phyloP scores from a whole-genome alignment of 2,329 filamentous ascomycete species.

The Colletotrichum sp. region DNA sequence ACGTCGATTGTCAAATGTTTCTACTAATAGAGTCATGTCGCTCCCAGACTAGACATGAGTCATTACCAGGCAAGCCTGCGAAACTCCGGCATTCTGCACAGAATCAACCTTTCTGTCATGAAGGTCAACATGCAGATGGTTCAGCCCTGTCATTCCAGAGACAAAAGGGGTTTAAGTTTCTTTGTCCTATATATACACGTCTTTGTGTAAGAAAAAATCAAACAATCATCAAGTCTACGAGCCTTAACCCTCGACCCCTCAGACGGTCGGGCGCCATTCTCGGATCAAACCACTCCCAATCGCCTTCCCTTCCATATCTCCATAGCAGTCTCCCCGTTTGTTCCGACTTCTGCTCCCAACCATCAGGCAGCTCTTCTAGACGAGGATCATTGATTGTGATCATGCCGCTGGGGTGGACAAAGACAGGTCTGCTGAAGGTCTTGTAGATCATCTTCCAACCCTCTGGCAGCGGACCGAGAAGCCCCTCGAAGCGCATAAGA shows the following conservation, averaged over 20 bases:
- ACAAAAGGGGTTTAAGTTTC: no score
- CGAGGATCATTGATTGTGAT: background rate
- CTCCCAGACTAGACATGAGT: no score
- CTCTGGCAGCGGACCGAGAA: background rate
- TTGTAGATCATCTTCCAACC: background rate
- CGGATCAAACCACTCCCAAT: background rate
- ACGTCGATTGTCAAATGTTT: no score
- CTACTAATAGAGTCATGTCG: no score
- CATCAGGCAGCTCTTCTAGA: background rate
- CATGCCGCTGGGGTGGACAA: background rate
- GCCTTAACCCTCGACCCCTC: rapidly evolving
- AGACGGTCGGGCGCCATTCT: background rate
- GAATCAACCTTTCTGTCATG: no score
- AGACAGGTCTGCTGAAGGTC: background rate
- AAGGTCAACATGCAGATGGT: no score
- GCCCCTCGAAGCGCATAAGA: background rate
- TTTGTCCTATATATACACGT: no score
- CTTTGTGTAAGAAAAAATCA: no score
- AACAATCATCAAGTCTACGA: background rate
- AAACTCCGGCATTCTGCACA: no score
- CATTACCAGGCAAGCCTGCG: no score
- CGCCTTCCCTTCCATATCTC: background rate
- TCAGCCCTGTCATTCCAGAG: no score
- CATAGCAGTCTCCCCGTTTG: background rate
- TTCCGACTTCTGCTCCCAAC: background rate